Base-by-base conservation (phyloP, 306 rosid species). In the Parietaria judaica region DNA sequence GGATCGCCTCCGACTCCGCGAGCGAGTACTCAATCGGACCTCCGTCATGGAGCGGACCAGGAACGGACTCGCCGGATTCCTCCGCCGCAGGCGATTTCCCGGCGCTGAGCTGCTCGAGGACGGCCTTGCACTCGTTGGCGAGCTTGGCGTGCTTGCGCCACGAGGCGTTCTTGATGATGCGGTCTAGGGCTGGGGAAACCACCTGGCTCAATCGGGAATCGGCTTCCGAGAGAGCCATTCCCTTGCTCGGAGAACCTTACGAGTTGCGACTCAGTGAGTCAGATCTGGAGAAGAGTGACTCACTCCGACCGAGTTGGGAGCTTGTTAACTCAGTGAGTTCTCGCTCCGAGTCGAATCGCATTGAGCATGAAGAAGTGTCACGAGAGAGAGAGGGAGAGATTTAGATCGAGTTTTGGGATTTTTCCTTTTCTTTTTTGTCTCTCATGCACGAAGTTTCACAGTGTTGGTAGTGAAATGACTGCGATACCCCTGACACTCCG, bases 181-280 rank as follows among this genome's bases (percentile, higher is more conserved):
- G 85, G 64, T 94, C 97, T 36, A 94, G 94, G 61, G 99, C 90
- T 52, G 99, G 99, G 31, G 83, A 68, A 36, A 94, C 54, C 49
- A 81, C 87, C 94, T 74, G 87, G 74, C 81, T 83, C 72, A 94
- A 82, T 66, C 99, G 99, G 97, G 99, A 94, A 88, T 81, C 84
- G 86, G 88, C 97, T 94, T 86, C 99, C 94, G 85, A 64, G 72
- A 97, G 88, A 94, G 99, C 97, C 99, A 94, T 94, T 94, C 99
- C 99, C 94, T 10, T n/a, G n/a, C 9, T 10, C 9, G 79, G 71
- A 17, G 79, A 61, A 66, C 43, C 64, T 63, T 60, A 41, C 76
- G 83, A 68, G 77, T 56, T 59, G 67, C 46, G 61, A 68, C 68
- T 80, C 79, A 77, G 70, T 63, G 51, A 72, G 66, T 66, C 81